Conservation (phyloP, 805 yeast genomes). For the Hanseniaspora opuntiae region DNA sequence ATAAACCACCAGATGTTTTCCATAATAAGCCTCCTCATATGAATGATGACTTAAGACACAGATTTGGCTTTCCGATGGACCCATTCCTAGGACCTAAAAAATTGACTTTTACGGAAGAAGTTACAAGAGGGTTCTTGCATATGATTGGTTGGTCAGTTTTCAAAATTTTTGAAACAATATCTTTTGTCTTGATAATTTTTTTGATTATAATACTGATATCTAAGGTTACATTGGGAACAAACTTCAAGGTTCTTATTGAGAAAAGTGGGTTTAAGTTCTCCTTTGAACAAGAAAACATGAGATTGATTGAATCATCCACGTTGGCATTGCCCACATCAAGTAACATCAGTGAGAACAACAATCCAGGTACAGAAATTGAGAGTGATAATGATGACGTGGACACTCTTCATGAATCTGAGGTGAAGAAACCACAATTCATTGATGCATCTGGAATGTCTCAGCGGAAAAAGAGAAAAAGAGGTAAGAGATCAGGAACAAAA, state of each 20-base stretch:
- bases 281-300: conserved; percentile 17
- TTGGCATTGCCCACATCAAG: not conserved
- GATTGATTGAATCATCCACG: conserved; percentile 14
- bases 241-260: conserved; percentile 23
- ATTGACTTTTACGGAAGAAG: not conserved
- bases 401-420: conserved; percentile 1
- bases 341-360: not conserved
- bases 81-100: not conserved
- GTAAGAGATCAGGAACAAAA: conserved; percentile 14
- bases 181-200: conserved; percentile 26
- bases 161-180: conserved; percentile 29
- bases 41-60: conserved; percentile 16
- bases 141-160: conserved; percentile 18
- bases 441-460: not conserved
- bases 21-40: not conserved
- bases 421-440: not conserved
- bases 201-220: conserved; percentile 21
- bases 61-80: not conserved
- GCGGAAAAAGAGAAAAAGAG: conserved; percentile 8
- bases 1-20: not conserved
- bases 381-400: conserved; percentile 9
- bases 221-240: conserved; percentile 25
- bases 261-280: conserved; percentile 22
- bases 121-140: not conserved
- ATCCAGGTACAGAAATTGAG: conserved; percentile 3